These are phyloP conservation scores for Dactylellina leptospora DNA, from an alignment of 2,329 filamentous ascomycete genomes.

Conservation along the genomic window DNA sequence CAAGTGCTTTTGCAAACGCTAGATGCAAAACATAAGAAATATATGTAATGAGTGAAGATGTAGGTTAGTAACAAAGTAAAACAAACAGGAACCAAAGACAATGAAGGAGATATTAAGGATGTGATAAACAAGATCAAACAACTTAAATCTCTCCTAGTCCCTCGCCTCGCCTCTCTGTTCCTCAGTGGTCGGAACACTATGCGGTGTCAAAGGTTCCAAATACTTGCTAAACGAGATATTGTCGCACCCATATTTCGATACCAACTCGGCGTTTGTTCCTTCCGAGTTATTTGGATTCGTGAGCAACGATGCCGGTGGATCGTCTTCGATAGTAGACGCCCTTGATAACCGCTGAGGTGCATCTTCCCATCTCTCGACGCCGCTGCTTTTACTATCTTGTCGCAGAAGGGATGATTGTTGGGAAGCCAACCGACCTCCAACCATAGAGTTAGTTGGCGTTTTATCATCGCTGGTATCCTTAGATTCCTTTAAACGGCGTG, in stretches of 20 bases:
- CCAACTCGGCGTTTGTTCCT: constrained; percentile 22
- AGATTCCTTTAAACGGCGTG: constrained; percentile 23
- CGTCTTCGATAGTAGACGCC: constrained; percentile 39
- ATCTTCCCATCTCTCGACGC: constrained; percentile 30
- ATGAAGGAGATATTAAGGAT: constrained; percentile 19
- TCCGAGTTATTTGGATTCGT: constrained; percentile 36
- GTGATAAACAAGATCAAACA: background rate
- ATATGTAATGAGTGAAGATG: background rate
- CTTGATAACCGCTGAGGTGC: constrained; percentile 30
- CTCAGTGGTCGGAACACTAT: constrained; percentile 20
- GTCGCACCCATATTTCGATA: constrained; percentile 28
- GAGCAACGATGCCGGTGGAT: constrained; percentile 20
- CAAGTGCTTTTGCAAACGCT: background rate
- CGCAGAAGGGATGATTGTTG: constrained; percentile 10
- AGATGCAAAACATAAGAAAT: constrained; percentile 6
- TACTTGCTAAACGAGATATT: constrained; percentile 27
- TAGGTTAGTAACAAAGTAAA: background rate
- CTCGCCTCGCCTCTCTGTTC: constrained; percentile 3
- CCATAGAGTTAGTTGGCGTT: constrained; percentile 34
- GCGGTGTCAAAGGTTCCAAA: constrained; percentile 22
- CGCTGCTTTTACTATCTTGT: constrained; percentile 31
- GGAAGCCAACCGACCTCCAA: background rate
- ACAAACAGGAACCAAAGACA: background rate
- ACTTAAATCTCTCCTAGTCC: constrained; percentile 7
- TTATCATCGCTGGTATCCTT: constrained; percentile 23